Evolutionary conservation across 768 basidiomycete genomes (phyloP).

Genomic region (Gyrodon lividus): DNA sequence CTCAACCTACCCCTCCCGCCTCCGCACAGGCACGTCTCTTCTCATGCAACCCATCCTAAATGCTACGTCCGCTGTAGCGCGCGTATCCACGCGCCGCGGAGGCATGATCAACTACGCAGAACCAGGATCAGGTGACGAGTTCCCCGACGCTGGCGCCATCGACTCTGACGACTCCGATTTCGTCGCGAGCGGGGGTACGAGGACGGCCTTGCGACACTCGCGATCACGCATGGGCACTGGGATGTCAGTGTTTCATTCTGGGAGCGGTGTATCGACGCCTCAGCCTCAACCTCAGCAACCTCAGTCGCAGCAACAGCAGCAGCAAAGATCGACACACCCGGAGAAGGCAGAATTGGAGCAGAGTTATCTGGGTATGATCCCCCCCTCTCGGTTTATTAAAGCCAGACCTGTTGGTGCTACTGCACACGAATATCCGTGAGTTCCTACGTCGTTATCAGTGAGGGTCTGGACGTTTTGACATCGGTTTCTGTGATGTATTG

Average conservation of each 20-base stretch:
- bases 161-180: conserved; percentile 88
- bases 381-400: conserved; percentile 76
- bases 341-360: conserved; percentile 73
- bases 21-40: conserved; percentile 85
- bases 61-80: conserved; percentile 39
- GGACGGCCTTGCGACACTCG: conserved; percentile 53
- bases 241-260: conserved; percentile 55
- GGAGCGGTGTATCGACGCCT: conserved; percentile 41
- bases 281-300: conserved; percentile 31
- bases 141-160: conserved; percentile 75
- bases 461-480: conserved; percentile 6
- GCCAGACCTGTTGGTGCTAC: conserved; percentile 56
- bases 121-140: conserved; percentile 78
- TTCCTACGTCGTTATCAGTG: conserved; percentile 17
- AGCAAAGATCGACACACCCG: conserved; percentile 16
- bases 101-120: conserved; percentile 86
- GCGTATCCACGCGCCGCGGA: conserved; percentile 57
- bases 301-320: conserved; percentile 18
- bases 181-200: conserved; percentile 60
- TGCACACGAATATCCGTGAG: conserved; percentile 75
- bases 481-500: conserved; percentile 19
- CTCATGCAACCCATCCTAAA: conserved; percentile 84
- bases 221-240: conserved; percentile 44
- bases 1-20: conserved; percentile 85
- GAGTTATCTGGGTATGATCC: conserved; percentile 85